Evolutionary conservation across 2,329 filamentous ascomycete genomes (phyloP), one percentile per base, ranked within the genome.

Genomic region (Macrophomina pseudophaseolina): DNA sequence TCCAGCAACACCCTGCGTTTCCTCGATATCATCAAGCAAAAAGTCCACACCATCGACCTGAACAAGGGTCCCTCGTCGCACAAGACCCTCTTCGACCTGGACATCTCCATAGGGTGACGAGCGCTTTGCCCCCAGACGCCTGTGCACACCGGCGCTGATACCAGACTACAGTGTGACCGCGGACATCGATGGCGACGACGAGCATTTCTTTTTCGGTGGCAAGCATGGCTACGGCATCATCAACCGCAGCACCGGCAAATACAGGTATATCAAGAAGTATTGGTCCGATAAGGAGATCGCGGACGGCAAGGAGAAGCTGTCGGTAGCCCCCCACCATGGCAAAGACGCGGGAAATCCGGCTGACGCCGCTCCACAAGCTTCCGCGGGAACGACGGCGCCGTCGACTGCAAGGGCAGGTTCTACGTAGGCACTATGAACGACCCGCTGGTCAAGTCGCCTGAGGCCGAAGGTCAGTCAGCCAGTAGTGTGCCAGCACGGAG

Each of bases 371-470:
- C 32, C 3, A 18, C 51, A 33, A 67, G 88, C 28, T 83, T 91
- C 76, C 85, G 90, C 65, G 85, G 85, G 78, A 97, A 97, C 75
- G 94, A 97, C 74, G 93, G 93, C 54, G 90, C 88, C 5, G 88
- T 92, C 62, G 93, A 97, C 74, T 89, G 88, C 32, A 85, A 89
- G 69, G 93, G 94, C 38, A 84, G 92, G 40, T 95, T 94, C 80
- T 97, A 92, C 91, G 84, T 93, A 5, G 92, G 93, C 7, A 87
- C 87, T 69, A 97, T 97, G 91, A 95, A 92, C 69, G 92, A 97
- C 74, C 90, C 92, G 65, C 82, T 88, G 73, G 81, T 87, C 53
- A 85, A 90, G 76, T 86, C 78, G 9, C 72, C 75, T 46, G 75
- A 72, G 33, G 75, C 78, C 56, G 80, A 83, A 72, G 58, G 58